Evolutionary conservation across 2,329 filamentous ascomycete species (phyloP), one percentile per base, ranked within the genome.

Genomic region (Chaetomium sp.): DNA sequence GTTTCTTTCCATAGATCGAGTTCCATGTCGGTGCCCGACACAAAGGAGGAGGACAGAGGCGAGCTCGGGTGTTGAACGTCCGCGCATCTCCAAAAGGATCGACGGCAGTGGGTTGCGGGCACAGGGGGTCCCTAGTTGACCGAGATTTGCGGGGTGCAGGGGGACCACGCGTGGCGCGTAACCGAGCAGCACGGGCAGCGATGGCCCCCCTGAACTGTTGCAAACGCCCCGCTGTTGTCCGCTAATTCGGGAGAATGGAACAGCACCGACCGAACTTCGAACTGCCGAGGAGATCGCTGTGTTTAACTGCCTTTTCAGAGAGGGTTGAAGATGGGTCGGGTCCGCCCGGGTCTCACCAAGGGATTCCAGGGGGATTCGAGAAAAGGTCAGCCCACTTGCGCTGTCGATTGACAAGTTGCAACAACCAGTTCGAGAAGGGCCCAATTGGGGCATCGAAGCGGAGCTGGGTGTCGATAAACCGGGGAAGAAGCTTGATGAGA

Each of bases 131-230:
- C 36, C 35, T 9, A 19, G 11, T 19, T 5, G 45, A 10, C 32
- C 47, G 48, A 53, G 53, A 54, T 56, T 60, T 59, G 59, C 59
- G 59, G 57, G 59, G 57, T 61, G 54, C 59, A 61, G 59, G 35
- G 42, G 34, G 36, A 9, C 8, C 8, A 12, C 10, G 40, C 27
- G 45, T 49, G 43, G 41, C 51, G 50, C 55, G 49, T 55, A 57
- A 60, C 49, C 56, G 59, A 59, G 50, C 11, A 53, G 48, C 40
- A 43, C 35, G 41, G 49, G 36, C 40, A 19, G 38, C 37, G 33
- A 12, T 35, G 7, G 6, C 45, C 14, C 10, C 34, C 33, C 12
- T 36, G 36, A n/a, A 42, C 4, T 42, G 40, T 14, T 14, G 6
- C 14, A n/a, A n/a, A n/a, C 40, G 40, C 14, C 40, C 6, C 6